Base-by-base conservation (phyloP, 768 basidiomycete species). In the Austroboletus eburneus region DNA sequence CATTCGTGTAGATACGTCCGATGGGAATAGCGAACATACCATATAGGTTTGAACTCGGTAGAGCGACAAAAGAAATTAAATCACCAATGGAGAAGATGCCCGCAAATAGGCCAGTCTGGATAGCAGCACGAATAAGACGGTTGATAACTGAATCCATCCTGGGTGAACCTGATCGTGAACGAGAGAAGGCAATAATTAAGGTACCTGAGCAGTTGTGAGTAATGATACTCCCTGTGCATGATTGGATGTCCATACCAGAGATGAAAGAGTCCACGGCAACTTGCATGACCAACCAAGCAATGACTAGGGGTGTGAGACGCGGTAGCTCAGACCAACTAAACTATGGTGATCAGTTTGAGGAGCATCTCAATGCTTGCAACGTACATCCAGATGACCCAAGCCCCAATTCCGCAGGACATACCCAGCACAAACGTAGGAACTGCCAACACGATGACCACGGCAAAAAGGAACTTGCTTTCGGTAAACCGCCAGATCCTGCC, bases 131-230 rank as follows among this genome's bases (percentile, higher is more conserved):
- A 24, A 49, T 49, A 10, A 51, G 17, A 20, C 33, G 42, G 22
- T 49, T 49, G 21, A 51, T 16, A 16, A 78, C 68, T 0, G 68
- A 74, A 51, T 81, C 77, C 5, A 74, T 80, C 51, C 63, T 72
- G 14, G 64, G 65, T 60, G 78, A 76, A 16, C 80, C 78, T 14
- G 78, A 80, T 43, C 72, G 68, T 5, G 71, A 71, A 27, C 40
- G 45, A 8, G 12, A 39, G 22, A 30, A 18, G 9, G 40, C 4
- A 9, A 18, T 20, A 21, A 42, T 12, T 32, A 39, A 39, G 3
- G 52, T 56, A 8, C 58, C 64, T 55, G 65, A 21, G n/a, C 12
- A 16, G 12, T 14, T 18, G n/a, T 14, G 2, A 21, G 12, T 32
- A 48, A 10, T 23, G 9, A 20, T 5, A 10, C 3, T 27, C 27